Evolutionary conservation across 768 basidiomycete genomes (phyloP), one percentile per base, ranked within the genome.

Genomic region (Suillus sp.): DNA sequence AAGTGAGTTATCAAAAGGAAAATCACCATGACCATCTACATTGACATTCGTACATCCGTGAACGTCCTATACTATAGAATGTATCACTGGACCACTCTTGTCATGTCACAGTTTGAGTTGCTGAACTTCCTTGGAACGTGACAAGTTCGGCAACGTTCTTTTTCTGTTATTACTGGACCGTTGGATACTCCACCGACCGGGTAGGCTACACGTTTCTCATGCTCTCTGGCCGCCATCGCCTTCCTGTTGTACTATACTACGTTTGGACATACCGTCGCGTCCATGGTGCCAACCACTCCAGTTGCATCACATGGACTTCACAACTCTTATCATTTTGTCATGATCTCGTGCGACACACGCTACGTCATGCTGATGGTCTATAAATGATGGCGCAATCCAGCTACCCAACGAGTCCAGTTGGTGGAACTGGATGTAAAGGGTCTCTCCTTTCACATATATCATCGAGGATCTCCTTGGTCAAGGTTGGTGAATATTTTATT

Each of bases 371-470:
- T 27, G 16, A 50, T 50, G 16, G 27, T 27, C 48, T 25, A 50
- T 27, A 0, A 50, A 14, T 70, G 81, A 88, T 65, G 89, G 88
- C 64, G 86, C 89, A 42, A 70, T 91, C 4, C 89, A 91, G 67
- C 88, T 89, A 10, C 87, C 78, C 69, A 67, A 78, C 9, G 77
- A 80, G 25, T 82, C 90, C 3, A 83, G 84, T 14, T 88, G 87
- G 84, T 91, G 88, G 89, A 70, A 74, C 60, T 90, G 88, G 88
- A 88, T 89, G 88, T 90, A 82, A 64, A 78, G 70, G 62, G 6
- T 82, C 42, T 85, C 84, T 5, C 84, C 84, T 0, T 85, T 78
- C 70, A 82, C 83, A 2, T 87, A 88, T 65, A 74, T 87, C 40
- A 79, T 88, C 61, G 84, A 86, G 57, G 79, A 75, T 30, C 65